Evolutionary conservation across 2,329 filamentous ascomycete species (phyloP), one percentile per base, ranked within the genome.

Genomic region (Stagonosporopsis cucurbitacearum): DNA sequence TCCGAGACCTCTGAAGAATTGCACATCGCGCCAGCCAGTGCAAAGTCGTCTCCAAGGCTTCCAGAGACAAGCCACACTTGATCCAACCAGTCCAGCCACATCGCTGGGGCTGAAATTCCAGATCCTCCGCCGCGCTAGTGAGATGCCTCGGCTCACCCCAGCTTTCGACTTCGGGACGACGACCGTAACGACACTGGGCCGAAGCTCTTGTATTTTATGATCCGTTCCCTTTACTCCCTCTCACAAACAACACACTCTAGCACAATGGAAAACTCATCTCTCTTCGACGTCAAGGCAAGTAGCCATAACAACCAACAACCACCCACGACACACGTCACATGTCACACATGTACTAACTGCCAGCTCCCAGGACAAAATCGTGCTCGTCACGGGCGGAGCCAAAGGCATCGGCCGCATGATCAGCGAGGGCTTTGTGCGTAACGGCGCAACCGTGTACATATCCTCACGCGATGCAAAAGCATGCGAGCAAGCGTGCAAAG

Each of bases 321-420:
- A 15, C 37, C 15, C 19, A 19, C 2, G 25, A 35, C 7, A 13
- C 19, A 9, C 2, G 22, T 32, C 17, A n/a, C n/a, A n/a, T n/a
- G n/a, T n/a, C n/a, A n/a, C n/a, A n/a, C n/a, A n/a, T n/a, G n/a
- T n/a, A n/a, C n/a, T n/a, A n/a, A n/a, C 57, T 62, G 26, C 61
- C 43, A 20, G 2, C 3, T 13, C 9, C 6, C 12, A 77, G 67
- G 76, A 71, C 70, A 79, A 79, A 69, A 66, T 79, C n/a, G 74
- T 80, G 47, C 75, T 81, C 57, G 71, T 81, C 15, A 80, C 78
- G 3, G 78, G 79, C 57, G 78, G 78, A 30, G 78, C 78, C 4
- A 80, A 87, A 68, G 86, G 86, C 61, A 84, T 89, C 60, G 87
- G 87, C 15, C 83, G 83, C 56, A 89, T 89, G 86, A 89, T 89